Percentiles rank a stretch among this genome's conserved stretches.
phyloP scores from a whole-genome alignment of 352 stramenopile species.

The Saprolegnia parasitica region DNA sequence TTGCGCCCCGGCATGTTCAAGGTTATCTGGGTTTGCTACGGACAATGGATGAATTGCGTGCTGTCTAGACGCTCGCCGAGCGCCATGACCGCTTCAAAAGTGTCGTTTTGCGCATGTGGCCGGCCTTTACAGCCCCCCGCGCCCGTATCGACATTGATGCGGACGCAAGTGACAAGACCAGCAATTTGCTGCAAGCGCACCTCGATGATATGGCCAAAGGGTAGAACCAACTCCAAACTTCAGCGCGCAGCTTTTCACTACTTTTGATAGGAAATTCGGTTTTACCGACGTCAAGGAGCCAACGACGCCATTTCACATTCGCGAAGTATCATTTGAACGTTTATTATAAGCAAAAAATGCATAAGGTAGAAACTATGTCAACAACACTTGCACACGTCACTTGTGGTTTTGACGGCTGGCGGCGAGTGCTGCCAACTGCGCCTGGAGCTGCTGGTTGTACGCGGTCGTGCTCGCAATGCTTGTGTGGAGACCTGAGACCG shows the following conservation, averaged over 20 bases:
- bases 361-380: not conserved
- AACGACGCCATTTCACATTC: constrained; percentile 58
- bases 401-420: too few relatives aligned
- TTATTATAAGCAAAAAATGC: constrained; percentile 36
- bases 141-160: constrained; percentile 20
- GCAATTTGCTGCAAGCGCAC: constrained; percentile 31
- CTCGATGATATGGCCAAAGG: constrained; percentile 50
- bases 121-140: constrained; percentile 43
- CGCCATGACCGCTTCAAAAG: constrained; percentile 59
- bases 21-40: constrained; percentile 30
- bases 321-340: constrained; percentile 62
- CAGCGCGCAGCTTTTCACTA: not conserved
- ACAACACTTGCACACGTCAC: too few relatives aligned
- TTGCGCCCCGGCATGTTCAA: constrained; percentile 40
- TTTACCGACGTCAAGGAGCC: constrained; percentile 51
- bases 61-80: constrained; percentile 35
- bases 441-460: too few relatives aligned
- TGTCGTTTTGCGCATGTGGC: constrained; percentile 74
- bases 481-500: too few relatives aligned
- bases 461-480: too few relatives aligned
- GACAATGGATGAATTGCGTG: not conserved
- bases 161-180: constrained; percentile 16
- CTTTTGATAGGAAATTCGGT: constrained; percentile 43
- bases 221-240: too few relatives aligned
- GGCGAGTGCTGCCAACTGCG: too few relatives aligned